Conservation (phyloP, 2,329 filamentous ascomycete species). For the Fusarium setosum region DNA sequence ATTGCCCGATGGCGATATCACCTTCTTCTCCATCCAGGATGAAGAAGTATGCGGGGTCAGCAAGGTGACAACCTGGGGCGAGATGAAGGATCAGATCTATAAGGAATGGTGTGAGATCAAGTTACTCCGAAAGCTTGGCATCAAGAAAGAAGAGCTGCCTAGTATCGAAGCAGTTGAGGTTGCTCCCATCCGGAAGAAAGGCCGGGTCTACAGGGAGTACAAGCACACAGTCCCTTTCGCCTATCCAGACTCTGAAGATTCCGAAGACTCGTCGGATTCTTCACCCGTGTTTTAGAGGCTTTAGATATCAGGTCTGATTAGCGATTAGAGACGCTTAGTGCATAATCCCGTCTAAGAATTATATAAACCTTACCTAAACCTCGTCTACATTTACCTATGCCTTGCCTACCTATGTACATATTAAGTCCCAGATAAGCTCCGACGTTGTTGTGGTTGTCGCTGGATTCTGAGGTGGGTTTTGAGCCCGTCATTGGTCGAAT, state of each 20-base stretch:
- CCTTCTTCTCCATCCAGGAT: background rate
- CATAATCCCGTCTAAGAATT: too few species aligned
- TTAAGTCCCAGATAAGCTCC: background rate
- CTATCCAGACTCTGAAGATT: too few species aligned
- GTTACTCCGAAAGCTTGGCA: background rate
- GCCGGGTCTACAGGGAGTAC: too few species aligned
- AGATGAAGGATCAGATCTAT: background rate
- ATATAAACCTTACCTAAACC: too few species aligned
- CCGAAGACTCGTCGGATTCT: too few species aligned
- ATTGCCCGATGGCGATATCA: background rate
- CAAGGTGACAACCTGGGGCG: background rate
- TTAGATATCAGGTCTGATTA: too few species aligned
- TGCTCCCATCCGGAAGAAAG: background rate
- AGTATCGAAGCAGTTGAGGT: background rate
- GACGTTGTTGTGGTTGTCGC: background rate
- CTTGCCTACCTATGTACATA: too few species aligned
- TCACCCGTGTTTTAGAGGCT: too few species aligned
- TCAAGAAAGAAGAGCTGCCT: background rate
- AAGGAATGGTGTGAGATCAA: background rate
- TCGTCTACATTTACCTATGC: too few species aligned
- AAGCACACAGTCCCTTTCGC: too few species aligned
- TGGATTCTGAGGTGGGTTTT: background rate
- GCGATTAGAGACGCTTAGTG: too few species aligned
- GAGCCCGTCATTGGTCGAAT: slow-evolving; percentile 30
- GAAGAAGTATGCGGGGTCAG: background rate